Evolutionary conservation across 495 filamentous ascomycete species (phyloP).

Genomic region (Gamarada debralockiae): DNA sequence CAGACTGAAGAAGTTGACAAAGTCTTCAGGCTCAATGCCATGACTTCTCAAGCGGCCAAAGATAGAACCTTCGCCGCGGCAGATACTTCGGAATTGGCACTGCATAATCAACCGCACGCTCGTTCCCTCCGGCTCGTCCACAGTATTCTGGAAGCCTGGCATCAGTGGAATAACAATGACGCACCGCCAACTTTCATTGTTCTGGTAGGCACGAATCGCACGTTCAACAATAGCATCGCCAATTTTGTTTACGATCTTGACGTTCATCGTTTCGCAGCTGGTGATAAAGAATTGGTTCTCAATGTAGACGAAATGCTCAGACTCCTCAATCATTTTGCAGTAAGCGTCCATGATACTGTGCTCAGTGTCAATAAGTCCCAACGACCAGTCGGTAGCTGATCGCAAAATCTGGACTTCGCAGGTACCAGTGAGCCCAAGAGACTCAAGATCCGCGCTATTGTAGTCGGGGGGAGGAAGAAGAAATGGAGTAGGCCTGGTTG

Average conservation of each 20-base stretch:
- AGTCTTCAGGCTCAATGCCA: constrained; percentile 94
- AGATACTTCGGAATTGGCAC: constrained; percentile 96
- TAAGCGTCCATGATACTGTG: constrained; percentile 96
- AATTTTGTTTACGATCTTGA: constrained; percentile 86
- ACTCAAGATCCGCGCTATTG: constrained; percentile 76
- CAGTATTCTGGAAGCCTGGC: constrained; percentile 97
- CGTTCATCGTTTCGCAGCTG: constrained; percentile 82
- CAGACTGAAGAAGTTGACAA: constrained; percentile 91
- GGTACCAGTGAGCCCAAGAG: constrained; percentile 82
- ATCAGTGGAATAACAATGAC: constrained; percentile 93
- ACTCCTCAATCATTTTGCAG: constrained; percentile 87
- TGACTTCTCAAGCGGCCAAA: constrained; percentile 78
- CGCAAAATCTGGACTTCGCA: constrained; percentile 96
- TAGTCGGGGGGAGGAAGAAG: constrained; percentile 92
- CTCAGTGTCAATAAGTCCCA: constrained; percentile 82
- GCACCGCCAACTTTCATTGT: constrained; percentile 90
- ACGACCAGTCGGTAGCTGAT: constrained; percentile 86
- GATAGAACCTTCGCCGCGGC: constrained; percentile 87
- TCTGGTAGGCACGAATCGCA: constrained; percentile 77
- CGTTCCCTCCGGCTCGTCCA: constrained; percentile 88
- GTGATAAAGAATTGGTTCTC: constrained; percentile 99
- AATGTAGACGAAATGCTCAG: constrained; percentile 97
- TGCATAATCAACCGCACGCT: constrained; percentile 96
- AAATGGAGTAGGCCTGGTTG: constrained; percentile 90
- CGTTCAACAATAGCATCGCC: constrained; percentile 94